Evolutionary conservation across 2,329 filamentous ascomycete genomes (phyloP).

Genomic region (Scedosporium aurantiacum): DNA sequence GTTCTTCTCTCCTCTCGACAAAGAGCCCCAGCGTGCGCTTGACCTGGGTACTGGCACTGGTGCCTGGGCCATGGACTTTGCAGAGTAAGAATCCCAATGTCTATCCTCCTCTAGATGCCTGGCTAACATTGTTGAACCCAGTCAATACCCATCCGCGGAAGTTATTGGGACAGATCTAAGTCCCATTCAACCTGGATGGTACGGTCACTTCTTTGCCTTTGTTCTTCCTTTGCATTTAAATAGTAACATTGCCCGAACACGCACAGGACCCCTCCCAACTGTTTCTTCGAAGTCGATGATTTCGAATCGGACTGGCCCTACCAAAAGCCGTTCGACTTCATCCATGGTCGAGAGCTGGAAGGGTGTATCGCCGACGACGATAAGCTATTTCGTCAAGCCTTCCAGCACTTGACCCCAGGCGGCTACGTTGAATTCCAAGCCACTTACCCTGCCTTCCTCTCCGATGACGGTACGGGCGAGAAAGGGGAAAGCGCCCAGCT

Average conservation of each 20-base stretch:
- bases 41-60: slow-evolving; percentile 49
- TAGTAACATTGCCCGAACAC: no score
- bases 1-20: slow-evolving; percentile 39
- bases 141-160: slow-evolving; percentile 21
- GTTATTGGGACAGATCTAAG: slow-evolving; percentile 43
- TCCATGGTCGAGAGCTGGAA: not conserved
- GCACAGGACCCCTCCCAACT: slow-evolving; percentile 36
- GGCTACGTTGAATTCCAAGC: no score
- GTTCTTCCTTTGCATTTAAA: no score
- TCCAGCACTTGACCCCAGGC: slow-evolving; percentile 11
- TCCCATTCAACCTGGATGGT: slow-evolving; percentile 48
- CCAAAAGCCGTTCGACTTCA: not conserved
- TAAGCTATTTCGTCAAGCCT: not conserved
- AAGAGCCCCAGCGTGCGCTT: slow-evolving; percentile 36
- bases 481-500: no score
- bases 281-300: slow-evolving; percentile 56
- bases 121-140: no score
- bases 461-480: no score
- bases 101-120: no score
- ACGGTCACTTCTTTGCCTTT: no score
- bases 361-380: not conserved
- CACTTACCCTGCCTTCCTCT: no score
- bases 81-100: slow-evolving; percentile 20
- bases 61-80: slow-evolving; percentile 49
- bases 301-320: slow-evolving; percentile 37